Conservation (phyloP, 306 rosid genomes). For the Purshia tridentata region DNA sequence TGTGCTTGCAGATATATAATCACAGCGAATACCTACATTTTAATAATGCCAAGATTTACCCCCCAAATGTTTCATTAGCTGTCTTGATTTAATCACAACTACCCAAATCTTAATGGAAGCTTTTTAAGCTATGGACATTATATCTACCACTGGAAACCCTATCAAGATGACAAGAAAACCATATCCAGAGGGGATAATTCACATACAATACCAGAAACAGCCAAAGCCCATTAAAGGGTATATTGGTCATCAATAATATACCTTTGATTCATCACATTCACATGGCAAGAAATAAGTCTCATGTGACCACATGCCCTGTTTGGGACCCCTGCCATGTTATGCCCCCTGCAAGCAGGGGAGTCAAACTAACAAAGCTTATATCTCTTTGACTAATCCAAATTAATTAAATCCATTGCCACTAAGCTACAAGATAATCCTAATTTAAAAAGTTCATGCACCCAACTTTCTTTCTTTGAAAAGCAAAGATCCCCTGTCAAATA, state of each 20-base stretch:
- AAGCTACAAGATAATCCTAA: conserved; percentile 22
- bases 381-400: conserved; percentile 54
- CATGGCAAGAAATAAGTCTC: conserved; percentile 75
- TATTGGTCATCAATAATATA: conserved; percentile 42
- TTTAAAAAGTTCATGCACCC: conserved; percentile 32
- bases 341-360: conserved; percentile 57
- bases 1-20: conserved; percentile 40
- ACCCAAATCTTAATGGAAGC: conserved; percentile 68
- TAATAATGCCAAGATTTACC: conserved; percentile 63
- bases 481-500: conserved; percentile 19
- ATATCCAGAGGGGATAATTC: conserved; percentile 32
- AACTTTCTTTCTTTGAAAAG: conserved; percentile 26
- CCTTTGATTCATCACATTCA: conserved; percentile 57
- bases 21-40: conserved; percentile 35
- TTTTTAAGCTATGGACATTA: conserved; percentile 54
- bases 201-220: conserved; percentile 33
- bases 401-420: conserved; percentile 28
- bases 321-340: conserved; percentile 63
- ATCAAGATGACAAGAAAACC: conserved; percentile 40
- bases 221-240: conserved; percentile 42
- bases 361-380: conserved; percentile 47
- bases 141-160: conserved; percentile 43
- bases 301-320: conserved; percentile 89
- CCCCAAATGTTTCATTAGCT: conserved; percentile 62
- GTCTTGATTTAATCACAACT: conserved; percentile 70